Evolutionary conservation across 2,329 filamentous ascomycete genomes (phyloP).

Genomic region (Sporothrix brasiliensis): DNA sequence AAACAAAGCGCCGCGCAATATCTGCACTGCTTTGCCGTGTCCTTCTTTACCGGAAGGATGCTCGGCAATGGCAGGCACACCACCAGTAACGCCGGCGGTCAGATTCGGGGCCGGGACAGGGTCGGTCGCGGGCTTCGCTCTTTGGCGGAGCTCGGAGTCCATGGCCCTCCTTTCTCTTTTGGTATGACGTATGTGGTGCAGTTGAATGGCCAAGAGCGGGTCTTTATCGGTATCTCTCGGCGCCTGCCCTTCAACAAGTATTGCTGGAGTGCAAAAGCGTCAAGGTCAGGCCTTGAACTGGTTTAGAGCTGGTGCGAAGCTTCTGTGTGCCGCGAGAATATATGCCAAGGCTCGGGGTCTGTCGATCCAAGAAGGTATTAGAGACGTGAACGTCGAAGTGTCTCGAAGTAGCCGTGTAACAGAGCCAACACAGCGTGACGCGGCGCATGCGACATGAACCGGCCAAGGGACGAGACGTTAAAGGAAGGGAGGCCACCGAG

Average conservation of each 20-base stretch:
- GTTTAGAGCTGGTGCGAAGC: background rate
- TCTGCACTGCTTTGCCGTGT: conserved; percentile 54
- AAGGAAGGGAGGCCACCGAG: background rate
- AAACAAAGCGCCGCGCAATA: conserved; percentile 57
- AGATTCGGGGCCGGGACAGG: conserved; percentile 42
- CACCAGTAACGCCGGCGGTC: conserved; percentile 32
- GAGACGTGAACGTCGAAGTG: background rate
- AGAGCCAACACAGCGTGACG: background rate
- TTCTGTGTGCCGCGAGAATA: background rate
- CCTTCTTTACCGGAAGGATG: conserved; percentile 61
- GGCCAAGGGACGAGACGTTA: background rate
- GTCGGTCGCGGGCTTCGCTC: conserved; percentile 36
- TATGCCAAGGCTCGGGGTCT: background rate
- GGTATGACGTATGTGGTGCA: conserved; percentile 11
- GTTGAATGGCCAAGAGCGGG: conserved; percentile 11
- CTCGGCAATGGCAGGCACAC: conserved; percentile 32
- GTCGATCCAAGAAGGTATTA: background rate
- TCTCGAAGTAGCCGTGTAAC: conserved; percentile 12
- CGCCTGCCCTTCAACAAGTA: conserved; percentile 1
- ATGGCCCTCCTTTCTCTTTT: conserved; percentile 35
- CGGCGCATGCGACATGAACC: background rate
- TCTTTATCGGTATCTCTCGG: conserved; percentile 11
- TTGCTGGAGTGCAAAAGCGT: background rate
- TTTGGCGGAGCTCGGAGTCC: conserved; percentile 46
- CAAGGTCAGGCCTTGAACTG: background rate